A percentile compares a stretch with the other conserved stretches of the same genome.
Conservation (phyloP, 2,329 filamentous ascomycete species). For the Pyricularia pennisetigena region DNA sequence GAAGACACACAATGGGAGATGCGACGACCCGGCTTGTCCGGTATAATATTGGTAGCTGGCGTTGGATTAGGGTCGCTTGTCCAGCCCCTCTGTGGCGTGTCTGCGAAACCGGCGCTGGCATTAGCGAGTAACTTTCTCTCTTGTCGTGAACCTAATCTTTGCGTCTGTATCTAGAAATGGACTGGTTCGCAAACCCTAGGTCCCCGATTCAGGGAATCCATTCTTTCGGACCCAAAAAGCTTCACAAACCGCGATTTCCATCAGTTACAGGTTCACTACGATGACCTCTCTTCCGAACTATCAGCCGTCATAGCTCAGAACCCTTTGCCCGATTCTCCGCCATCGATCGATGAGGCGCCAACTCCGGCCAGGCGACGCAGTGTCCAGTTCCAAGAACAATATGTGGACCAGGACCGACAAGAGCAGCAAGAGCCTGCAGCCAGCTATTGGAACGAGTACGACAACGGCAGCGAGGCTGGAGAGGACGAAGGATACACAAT, state of each 20-base stretch:
- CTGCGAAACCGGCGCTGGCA: background rate
- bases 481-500: constrained; percentile 59
- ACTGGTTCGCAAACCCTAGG: constrained; percentile 60
- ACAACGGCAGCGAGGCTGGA: constrained; percentile 62
- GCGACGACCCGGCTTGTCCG: background rate
- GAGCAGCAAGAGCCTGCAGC: constrained; percentile 16
- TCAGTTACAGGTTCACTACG: constrained; percentile 37
- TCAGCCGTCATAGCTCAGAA: constrained; percentile 31
- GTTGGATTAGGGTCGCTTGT: background rate
- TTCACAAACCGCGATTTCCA: constrained; percentile 60
- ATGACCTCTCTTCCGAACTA: constrained; percentile 37
- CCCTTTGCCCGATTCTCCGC: constrained; percentile 22
- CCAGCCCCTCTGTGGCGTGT: background rate
- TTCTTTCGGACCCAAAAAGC: constrained; percentile 56
- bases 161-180: constrained; percentile 52
- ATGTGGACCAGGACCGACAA: background rate
- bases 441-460: constrained; percentile 81
- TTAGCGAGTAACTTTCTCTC: background rate
- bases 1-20: background rate
- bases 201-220: constrained; percentile 54
- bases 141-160: background rate
- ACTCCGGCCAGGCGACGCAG: constrained; percentile 10
- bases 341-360: constrained; percentile 14
- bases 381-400: constrained; percentile 8
- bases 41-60: background rate